phyloP scores from a whole-genome alignment of 305 asterid species.

The Fraxinus angustifolia region DNA sequence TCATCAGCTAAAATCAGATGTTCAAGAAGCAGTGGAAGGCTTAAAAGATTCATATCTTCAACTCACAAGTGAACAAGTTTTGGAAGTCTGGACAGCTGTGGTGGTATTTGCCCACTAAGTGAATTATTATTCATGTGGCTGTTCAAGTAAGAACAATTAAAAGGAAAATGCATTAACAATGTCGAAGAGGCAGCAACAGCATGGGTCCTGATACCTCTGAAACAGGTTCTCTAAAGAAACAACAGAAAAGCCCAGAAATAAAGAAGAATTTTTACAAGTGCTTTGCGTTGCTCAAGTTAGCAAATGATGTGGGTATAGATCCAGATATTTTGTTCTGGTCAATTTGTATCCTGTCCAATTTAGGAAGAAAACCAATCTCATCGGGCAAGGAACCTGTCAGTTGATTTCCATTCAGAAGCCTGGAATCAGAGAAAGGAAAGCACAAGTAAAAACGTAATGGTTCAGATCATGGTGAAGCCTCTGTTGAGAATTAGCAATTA shows the following conservation, averaged over 20 bases:
- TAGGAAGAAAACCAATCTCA: constrained; percentile 81
- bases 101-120: constrained; percentile 82
- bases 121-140: constrained; percentile 99
- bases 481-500: constrained; percentile 4
- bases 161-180: constrained; percentile 2
- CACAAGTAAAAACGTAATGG: constrained; percentile 11
- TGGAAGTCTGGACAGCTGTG: constrained; percentile 75
- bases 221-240: not conserved
- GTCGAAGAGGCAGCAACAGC: constrained; percentile 6
- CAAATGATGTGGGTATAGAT: constrained; percentile 70
- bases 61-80: constrained; percentile 91
- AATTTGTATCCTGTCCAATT: constrained; percentile 88
- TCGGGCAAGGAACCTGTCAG: constrained; percentile 90
- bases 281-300: constrained; percentile 56
- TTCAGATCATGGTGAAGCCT: constrained; percentile 6
- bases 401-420: constrained; percentile 92
- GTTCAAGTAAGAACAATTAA: constrained; percentile 32
- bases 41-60: constrained; percentile 3
- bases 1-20: constrained; percentile 18
- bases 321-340: constrained; percentile 92
- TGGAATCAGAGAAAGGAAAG: constrained; percentile 33
- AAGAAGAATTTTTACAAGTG: constrained; percentile 57
- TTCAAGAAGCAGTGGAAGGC: constrained; percentile 1
- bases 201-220: not conserved
- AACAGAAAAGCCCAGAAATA: not conserved